Evolutionary conservation across 495 filamentous ascomycete genomes (phyloP), one percentile per base, ranked within the genome.

Genomic region (Lepraria neglecta): DNA sequence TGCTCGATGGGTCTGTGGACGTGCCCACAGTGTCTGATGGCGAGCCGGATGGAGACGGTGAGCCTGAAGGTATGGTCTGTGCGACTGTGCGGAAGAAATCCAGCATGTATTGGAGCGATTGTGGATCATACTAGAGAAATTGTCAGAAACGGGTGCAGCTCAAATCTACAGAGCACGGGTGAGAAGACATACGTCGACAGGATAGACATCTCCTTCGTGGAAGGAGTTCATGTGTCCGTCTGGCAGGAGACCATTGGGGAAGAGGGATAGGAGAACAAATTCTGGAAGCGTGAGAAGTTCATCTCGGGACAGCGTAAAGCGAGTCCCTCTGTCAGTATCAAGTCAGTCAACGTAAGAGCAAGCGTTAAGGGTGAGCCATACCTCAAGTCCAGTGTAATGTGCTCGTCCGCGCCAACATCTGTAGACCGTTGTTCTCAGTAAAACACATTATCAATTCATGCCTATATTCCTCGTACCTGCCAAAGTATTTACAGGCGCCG

Each of bases 41-140:
- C 11, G 80, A 82, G 45, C 82, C 77, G 44, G 76, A 81, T 10
- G 82, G 80, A 12, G 87, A 87, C 38, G 79, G 79, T 12, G 80
- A 76, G 46, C 87, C 82, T 30, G 81, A 81, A 12, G 92, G 91
- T 56, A 99, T 97, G 33, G 89, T 92, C 69, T 96, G 90, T 35
- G 94, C 92, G 56, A 99, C 92, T 55, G 84, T 84, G 46, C 94
- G 90, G 79, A 99, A 99, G 76, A 99, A 99, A 65, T 97, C 94
- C 53, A 99, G 83, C 95, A 99, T 99, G 77, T 97, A 99, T 74
- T 97, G 90, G 30, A 99, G 82, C 42, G 91, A 96, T 30, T 85
- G 84, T 33, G 94, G 92, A 72, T 99, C 94, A 75, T 97, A 99
- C 94, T 98, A 77, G n/a, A 58, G 65, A 67, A 62, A 70, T 73